Base-by-base conservation (phyloP, 768 basidiomycete species). In the Zangia roseola region DNA sequence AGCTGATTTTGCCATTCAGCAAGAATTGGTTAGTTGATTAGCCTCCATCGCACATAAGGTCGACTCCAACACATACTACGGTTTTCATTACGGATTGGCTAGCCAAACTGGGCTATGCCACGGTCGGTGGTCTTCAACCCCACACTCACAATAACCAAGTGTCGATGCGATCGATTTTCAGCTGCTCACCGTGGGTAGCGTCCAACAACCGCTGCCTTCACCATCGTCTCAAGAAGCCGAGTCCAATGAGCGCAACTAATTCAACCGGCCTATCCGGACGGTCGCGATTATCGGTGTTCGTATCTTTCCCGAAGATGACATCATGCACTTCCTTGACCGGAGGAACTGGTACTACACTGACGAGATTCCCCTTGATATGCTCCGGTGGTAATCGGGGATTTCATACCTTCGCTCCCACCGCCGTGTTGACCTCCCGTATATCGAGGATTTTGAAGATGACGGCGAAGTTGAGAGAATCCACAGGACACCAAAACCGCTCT, bases 271-370 rank as follows among this genome's bases (percentile, higher is more conserved):
- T 10, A 55, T 58, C n/a, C 49, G 23, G 35, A 50, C 16, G 44
- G 56, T 58, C 20, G 57, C 49, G 6, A 17, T 51, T 25, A 46
- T 58, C 9, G 57, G 57, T 3, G 57, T 53, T 28, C 13, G 2
- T 31, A 2, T 31, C 6, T 14, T 2, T n/a, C 9, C 13, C 20
- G 24, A 6, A 19, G 17, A 6, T 37, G 9, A 10, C 28, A 21
- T 20, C n/a, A 8, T 6, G 2, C 24, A 7, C 38, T 16, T 6
- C 8, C 26, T 19, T 23, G 30, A 31, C 13, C 13, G 54, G 50
- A 5, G 50, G 58, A 49, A 40, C 36, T 59, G 57, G 50, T 48
- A 59, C 39, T 49, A 59, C 24, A 59, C 57, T 1, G 57, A 59
- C 40, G 57, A 52, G 17, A 14, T 43, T 6, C 43, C 58, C 0